Evolutionary conservation across 169 alveolate genomes (phyloP), one percentile per base, ranked within the genome.

Genomic region (Ichthyophthirius multifiliis): DNA sequence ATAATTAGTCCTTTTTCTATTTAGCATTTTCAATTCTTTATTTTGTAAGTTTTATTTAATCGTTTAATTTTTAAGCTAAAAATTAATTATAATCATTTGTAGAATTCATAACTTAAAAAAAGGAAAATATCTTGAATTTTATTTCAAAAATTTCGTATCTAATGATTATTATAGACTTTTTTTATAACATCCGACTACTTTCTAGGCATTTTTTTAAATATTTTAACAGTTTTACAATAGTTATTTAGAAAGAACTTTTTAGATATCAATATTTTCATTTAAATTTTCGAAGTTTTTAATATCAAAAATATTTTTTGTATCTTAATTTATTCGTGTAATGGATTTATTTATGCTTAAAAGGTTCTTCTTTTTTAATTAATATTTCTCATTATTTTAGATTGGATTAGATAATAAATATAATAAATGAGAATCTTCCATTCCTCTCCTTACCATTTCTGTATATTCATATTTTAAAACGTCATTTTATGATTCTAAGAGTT

Each of bases 381-480:
- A 27, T 55, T 27, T 55, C 71, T 55, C 71, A 55, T 55, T 55
- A 55, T 55, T 55, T 55, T 55, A 55, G 18, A 55, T 55, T 12
- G 71, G 71, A 55, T 55, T 39, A 2, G 71, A 55, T 13, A 55
- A 27, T 10, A 55, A 55, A 55, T 55, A 55, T 15, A 20, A 55
- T 10, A 55, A 27, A 27, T 55, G 71, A 27, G 3, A 13, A 55
- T 27, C 71, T 27, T 55, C 71, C 18, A 55, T 15, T 27, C 71
- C 71, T 55, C 71, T 55, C 15, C 71, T 55, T 20, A 55, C 71
- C 71, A 55, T 55, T 23, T 55, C 71, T 18, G 31, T 55, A 23
- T 55, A 55, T 27, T 55, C 71, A 55, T 55, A 55, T 27, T 55
- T 55, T 1, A 55, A 23, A 4, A 23, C 31, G 10, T 55, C 71